A percentile compares a stretch with the other conserved stretches of the same genome.
Conservation (phyloP, 805 yeast genomes). For the Wickerhamiella sorbophila region DNA sequence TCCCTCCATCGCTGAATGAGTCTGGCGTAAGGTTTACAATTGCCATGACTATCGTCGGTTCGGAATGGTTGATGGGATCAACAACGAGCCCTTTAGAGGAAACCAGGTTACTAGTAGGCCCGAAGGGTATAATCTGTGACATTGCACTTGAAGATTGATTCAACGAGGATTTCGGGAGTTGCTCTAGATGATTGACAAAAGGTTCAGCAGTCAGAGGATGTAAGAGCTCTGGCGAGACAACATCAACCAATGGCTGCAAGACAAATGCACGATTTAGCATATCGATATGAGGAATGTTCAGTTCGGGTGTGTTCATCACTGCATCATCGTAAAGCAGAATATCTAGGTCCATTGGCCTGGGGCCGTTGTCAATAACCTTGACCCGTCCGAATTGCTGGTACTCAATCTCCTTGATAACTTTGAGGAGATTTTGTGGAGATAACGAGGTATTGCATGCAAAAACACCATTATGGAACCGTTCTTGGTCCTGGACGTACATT, state of each 20-base stretch:
- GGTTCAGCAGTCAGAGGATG: conserved; percentile 89
- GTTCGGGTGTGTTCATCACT: conserved; percentile 40
- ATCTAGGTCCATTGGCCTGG: conserved; percentile 82
- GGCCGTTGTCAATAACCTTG: conserved; percentile 78
- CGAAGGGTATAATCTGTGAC: conserved; percentile 13
- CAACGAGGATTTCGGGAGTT: conserved; percentile 30
- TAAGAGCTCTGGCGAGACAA: conserved; percentile 45
- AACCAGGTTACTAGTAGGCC: conserved; percentile 6
- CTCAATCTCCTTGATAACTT: conserved; percentile 59
- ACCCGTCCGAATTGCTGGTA: conserved; percentile 54
- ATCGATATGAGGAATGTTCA: conserved; percentile 72
- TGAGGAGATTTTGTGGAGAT: conserved; percentile 50
- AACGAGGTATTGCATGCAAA: conserved; percentile 47
- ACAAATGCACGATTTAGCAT: conserved; percentile 89
- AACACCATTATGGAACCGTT: conserved; percentile 74
- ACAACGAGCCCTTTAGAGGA: conserved; percentile 24
- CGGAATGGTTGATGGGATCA: conserved; percentile 32
- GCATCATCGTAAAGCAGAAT: conserved; percentile 53
- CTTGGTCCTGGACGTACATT: conserved; percentile 76
- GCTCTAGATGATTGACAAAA: conserved; percentile 47
- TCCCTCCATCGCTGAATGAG: conserved; percentile 87
- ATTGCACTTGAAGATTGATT: conserved; percentile 18
- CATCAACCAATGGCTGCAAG: conserved; percentile 72
- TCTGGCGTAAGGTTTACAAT: conserved; percentile 85
- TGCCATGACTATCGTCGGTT: conserved; percentile 67